Conservation (phyloP, 495 filamentous ascomycete genomes). For the Penicillium angulare region DNA sequence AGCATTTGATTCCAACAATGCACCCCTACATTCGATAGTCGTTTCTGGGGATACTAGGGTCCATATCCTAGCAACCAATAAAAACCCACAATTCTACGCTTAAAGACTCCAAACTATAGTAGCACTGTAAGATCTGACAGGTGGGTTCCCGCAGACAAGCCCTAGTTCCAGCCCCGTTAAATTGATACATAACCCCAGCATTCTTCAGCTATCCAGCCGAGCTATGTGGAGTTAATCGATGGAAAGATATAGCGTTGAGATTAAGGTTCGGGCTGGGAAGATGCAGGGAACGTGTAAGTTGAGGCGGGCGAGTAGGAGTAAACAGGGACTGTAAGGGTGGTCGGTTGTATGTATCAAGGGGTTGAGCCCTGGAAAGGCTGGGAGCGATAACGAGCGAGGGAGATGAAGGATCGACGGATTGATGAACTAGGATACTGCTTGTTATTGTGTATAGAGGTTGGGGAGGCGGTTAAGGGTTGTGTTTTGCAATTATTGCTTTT, state of each 20-base stretch:
- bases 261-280: slow-evolving; percentile 46
- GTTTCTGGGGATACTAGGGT: too few relatives aligned
- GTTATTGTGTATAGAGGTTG: not conserved
- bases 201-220: too few relatives aligned
- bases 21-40: too few relatives aligned
- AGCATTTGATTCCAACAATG: too few relatives aligned
- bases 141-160: too few relatives aligned
- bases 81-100: too few relatives aligned
- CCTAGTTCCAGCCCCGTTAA: too few relatives aligned
- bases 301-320: slow-evolving; percentile 54
- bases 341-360: slow-evolving; percentile 44
- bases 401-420: not conserved
- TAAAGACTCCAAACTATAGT: too few relatives aligned
- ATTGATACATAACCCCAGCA: too few relatives aligned
- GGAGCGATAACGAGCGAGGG: not conserved
- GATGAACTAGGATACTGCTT: not conserved
- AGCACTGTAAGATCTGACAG: too few relatives aligned
- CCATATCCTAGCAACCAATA: too few relatives aligned
- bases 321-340: too few relatives aligned
- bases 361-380: slow-evolving; percentile 31
- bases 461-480: not conserved
- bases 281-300: slow-evolving; percentile 58
- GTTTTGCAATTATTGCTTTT: not conserved
- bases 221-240: slow-evolving; percentile 50
- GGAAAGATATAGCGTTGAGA: slow-evolving; percentile 52